Conservation (phyloP, 2,329 filamentous ascomycete species). For the Podosphaera xanthii region DNA sequence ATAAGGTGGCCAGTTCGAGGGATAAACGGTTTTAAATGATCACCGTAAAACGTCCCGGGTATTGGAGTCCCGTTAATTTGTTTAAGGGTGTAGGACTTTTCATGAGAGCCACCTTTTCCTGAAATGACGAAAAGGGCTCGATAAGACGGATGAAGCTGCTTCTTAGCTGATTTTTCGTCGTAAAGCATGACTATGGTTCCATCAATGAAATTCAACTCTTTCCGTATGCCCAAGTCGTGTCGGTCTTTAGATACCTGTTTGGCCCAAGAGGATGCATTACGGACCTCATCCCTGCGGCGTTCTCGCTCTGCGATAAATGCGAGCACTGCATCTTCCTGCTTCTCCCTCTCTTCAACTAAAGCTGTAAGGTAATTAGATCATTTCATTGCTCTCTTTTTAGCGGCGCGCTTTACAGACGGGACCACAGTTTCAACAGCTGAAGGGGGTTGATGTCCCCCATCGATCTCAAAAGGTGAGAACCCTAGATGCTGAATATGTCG, state of each 20-base stretch:
- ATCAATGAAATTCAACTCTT: not conserved
- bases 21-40: not conserved
- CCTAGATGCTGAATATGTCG: not conserved
- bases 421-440: not conserved
- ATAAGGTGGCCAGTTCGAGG: not conserved
- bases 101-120: not conserved
- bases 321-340: not conserved
- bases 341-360: not conserved
- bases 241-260: not conserved
- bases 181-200: not conserved
- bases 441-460: not conserved
- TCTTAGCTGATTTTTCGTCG: not conserved
- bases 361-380: not conserved
- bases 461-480: not conserved
- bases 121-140: not conserved
- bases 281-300: not conserved
- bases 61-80: not conserved
- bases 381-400: not conserved
- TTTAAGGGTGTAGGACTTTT: not conserved
- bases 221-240: not conserved
- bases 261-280: not conserved
- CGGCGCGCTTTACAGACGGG: not conserved
- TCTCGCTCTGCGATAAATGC: not conserved
- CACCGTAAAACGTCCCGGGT: not conserved
- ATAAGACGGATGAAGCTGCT: not conserved